phyloP scores from a whole-genome alignment of 2,329 filamentous ascomycete genomes.

The Phaeosphaeria sp. region DNA sequence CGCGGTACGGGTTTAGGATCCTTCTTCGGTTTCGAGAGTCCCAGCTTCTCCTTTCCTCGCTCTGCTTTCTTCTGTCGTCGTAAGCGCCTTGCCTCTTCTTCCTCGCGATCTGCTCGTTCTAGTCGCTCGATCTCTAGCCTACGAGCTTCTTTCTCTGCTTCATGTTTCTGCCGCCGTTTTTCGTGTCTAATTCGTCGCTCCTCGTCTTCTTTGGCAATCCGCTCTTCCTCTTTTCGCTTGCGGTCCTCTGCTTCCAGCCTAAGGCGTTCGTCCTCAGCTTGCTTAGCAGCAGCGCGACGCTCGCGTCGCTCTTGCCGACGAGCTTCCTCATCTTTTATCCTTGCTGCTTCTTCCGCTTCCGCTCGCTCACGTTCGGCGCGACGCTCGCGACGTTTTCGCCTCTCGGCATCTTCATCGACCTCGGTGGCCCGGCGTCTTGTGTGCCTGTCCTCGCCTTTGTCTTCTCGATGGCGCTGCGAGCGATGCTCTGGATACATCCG shows the following conservation, averaged over 20 bases:
- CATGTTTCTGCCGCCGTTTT: constrained; percentile 29
- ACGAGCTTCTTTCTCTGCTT: constrained; percentile 34
- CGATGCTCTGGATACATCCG: constrained; percentile 34
- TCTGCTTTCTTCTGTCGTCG: constrained; percentile 36
- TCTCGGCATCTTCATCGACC: constrained; percentile 35
- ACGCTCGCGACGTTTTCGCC: constrained; percentile 35
- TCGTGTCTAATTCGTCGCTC: constrained; percentile 37
- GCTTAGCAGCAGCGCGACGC: constrained; percentile 31
- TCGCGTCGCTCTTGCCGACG: constrained; percentile 35
- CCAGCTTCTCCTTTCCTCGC: constrained; percentile 32
- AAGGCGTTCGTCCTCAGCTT: constrained; percentile 29
- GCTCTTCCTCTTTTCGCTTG: constrained; percentile 29
- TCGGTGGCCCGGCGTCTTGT: constrained; percentile 34
- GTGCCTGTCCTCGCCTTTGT: constrained; percentile 34
- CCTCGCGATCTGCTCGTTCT: constrained; percentile 24
- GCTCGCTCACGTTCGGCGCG: constrained; percentile 34
- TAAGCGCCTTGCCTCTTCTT: constrained; percentile 32
- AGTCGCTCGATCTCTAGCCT: constrained; percentile 19
- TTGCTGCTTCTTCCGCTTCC: constrained; percentile 35
- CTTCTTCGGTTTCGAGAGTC: constrained; percentile 16
- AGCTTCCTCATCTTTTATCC: constrained; percentile 32
- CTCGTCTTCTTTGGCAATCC: constrained; percentile 32
- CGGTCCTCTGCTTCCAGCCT: constrained; percentile 28
- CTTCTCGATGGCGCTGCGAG: constrained; percentile 36
- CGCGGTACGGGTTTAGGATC: constrained; percentile 20